phyloP scores from a whole-genome alignment of 75 land plant genomes.

The Pinus taeda region DNA sequence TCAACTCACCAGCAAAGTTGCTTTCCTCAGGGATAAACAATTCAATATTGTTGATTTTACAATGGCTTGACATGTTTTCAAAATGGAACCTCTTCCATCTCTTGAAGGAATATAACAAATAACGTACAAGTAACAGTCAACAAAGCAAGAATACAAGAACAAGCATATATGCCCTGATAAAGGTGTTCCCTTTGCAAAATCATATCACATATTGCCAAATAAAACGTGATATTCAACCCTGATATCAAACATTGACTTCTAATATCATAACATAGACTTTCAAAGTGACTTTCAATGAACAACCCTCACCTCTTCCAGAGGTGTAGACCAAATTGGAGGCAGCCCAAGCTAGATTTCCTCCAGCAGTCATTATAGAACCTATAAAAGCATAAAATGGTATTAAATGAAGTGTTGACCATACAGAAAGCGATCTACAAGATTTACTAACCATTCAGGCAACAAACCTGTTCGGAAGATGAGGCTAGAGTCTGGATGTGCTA shows the following conservation, averaged over 20 bases:
- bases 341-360: conserved; percentile 50
- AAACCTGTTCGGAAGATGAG: conserved; percentile 45
- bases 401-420: background rate
- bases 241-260: background rate
- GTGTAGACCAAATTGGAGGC: conserved; percentile 19
- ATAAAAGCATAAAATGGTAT: background rate
- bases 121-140: too few relatives aligned
- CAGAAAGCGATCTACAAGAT: background rate
- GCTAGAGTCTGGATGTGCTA: conserved; percentile 43
- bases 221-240: too few relatives aligned
- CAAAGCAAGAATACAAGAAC: too few relatives aligned
- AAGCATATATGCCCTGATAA: too few relatives aligned
- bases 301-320: conserved; percentile 1
- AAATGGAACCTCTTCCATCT: too few relatives aligned
- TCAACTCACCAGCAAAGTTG: too few relatives aligned
- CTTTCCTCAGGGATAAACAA: too few relatives aligned
- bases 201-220: too few relatives aligned
- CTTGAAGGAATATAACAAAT: too few relatives aligned
- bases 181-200: too few relatives aligned
- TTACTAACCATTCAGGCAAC: background rate
- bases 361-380: conserved; percentile 56
- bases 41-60: too few relatives aligned
- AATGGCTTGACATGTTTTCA: too few relatives aligned
- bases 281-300: background rate
- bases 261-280: background rate